phyloP scores from a whole-genome alignment of 768 basidiomycete genomes.

The Paxillus involutus region DNA sequence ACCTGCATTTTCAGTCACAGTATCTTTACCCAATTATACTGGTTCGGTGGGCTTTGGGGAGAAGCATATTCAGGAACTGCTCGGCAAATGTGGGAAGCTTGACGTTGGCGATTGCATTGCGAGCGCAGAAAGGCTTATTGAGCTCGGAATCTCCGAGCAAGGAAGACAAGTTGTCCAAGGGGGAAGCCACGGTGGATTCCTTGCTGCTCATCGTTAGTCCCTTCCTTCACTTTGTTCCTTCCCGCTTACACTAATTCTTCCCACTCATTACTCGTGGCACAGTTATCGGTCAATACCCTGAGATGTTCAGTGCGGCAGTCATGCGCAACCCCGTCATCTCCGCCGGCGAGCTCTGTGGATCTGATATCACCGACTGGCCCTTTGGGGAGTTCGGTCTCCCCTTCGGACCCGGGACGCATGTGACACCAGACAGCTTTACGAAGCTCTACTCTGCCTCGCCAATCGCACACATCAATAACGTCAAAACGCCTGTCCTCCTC shows the following conservation, averaged over 20 bases:
- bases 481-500: slow-evolving; percentile 55
- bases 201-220: slow-evolving; percentile 54
- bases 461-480: slow-evolving; percentile 49
- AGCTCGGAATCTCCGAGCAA: slow-evolving; percentile 46
- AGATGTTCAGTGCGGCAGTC: slow-evolving; percentile 59
- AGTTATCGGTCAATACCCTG: slow-evolving; percentile 67
- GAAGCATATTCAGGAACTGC: slow-evolving; percentile 48
- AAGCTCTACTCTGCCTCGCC: slow-evolving; percentile 54
- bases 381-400: slow-evolving; percentile 40
- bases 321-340: slow-evolving; percentile 73
- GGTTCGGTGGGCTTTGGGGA: slow-evolving; percentile 71
- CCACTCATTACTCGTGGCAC: neutral
- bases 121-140: slow-evolving; percentile 49
- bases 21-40: slow-evolving; percentile 65
- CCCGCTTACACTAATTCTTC: neutral
- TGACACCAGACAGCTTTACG: slow-evolving; percentile 46
- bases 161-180: slow-evolving; percentile 59
- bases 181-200: slow-evolving; percentile 73
- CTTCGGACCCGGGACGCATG: slow-evolving; percentile 35
- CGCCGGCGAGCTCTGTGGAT: slow-evolving; percentile 47
- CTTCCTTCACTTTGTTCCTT: too few relatives aligned
- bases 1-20: slow-evolving; percentile 41
- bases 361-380: slow-evolving; percentile 73
- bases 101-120: slow-evolving; percentile 68
- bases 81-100: slow-evolving; percentile 60